phyloP scores from a whole-genome alignment of 1,284 basidiomycete genomes.

The Marasmius fiardii region DNA sequence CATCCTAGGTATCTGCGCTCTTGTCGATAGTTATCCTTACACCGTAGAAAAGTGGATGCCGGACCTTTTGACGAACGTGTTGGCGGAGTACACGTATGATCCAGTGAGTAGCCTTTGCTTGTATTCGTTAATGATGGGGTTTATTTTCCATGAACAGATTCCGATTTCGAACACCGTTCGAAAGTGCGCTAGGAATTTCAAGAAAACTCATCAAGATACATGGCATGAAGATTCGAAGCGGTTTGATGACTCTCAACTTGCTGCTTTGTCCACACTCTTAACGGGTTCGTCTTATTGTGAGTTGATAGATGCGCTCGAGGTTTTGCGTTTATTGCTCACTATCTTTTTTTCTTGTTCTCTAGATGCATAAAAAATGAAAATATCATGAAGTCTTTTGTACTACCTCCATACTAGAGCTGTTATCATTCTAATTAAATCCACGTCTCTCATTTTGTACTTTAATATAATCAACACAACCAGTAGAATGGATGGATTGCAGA shows the following conservation, averaged over 20 bases:
- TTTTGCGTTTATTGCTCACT: background rate
- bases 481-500: background rate
- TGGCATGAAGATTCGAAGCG: slow-evolving; percentile 81
- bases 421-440: too few species aligned
- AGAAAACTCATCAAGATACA: slow-evolving; percentile 78
- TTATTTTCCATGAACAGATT: slow-evolving; percentile 36
- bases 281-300: slow-evolving; percentile 74
- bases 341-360: background rate
- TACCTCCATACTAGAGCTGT: too few species aligned
- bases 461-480: background rate
- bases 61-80: slow-evolving; percentile 61
- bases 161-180: slow-evolving; percentile 73
- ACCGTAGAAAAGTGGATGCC: slow-evolving; percentile 88
- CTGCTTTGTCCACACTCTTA: slow-evolving; percentile 65
- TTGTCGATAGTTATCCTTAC: slow-evolving; percentile 82
- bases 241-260: slow-evolving; percentile 73
- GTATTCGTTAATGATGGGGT: slow-evolving; percentile 6
- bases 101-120: slow-evolving; percentile 47
- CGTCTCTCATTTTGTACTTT: background rate
- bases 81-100: slow-evolving; percentile 82
- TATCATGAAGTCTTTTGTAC: too few species aligned
- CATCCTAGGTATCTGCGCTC: slow-evolving; percentile 75
- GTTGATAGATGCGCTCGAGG: slow-evolving; percentile 21
- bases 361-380: slow-evolving; percentile 13
- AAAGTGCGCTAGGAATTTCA: slow-evolving; percentile 73